Conservation (phyloP, 2,329 filamentous ascomycete genomes). For the Talaromyces sp. region DNA sequence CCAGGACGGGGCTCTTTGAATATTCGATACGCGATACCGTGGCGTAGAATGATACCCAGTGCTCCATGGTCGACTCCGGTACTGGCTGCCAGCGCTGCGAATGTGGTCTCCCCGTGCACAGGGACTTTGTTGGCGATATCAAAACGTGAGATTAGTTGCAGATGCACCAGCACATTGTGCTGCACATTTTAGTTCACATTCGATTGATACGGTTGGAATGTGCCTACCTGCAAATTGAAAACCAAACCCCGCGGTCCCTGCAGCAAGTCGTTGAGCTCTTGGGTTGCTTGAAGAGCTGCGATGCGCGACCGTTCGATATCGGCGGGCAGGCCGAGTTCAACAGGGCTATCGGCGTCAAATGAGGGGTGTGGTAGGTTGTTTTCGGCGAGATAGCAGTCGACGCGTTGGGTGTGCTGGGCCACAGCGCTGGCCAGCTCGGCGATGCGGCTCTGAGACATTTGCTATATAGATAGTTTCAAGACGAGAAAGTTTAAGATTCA, state of each 20-base stretch:
- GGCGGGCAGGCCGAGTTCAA: not conserved
- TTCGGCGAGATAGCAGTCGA: constrained; percentile 6
- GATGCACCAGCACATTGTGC: constrained; percentile 1
- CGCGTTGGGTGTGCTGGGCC: constrained; percentile 1
- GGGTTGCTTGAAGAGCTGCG: constrained; percentile 3
- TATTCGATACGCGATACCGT: constrained; percentile 5
- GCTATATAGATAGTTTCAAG: too few relatives aligned
- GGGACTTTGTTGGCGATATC: constrained; percentile 9
- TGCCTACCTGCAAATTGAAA: constrained; percentile 2
- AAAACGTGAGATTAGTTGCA: constrained; percentile 5
- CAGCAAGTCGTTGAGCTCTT: constrained; percentile 9
- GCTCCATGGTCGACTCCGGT: not conserved
- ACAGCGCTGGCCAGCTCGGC: constrained; percentile 4
- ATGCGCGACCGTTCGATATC: constrained; percentile 5
- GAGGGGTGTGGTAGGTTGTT: constrained; percentile 6
- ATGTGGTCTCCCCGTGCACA: constrained; percentile 1
- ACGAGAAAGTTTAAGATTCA: too few relatives aligned
- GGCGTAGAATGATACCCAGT: constrained; percentile 5
- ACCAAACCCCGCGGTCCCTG: constrained; percentile 6
- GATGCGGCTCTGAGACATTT: constrained; percentile 1
- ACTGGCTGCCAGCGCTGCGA: constrained; percentile 1
- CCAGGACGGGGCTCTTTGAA: constrained; percentile 1
- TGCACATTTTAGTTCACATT: not conserved
- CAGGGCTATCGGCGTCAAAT: constrained; percentile 2
- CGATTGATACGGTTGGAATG: not conserved